These are phyloP conservation scores for Trametes cingulata DNA, from an alignment of 768 basidiomycete species.

Conservation along the genomic window DNA sequence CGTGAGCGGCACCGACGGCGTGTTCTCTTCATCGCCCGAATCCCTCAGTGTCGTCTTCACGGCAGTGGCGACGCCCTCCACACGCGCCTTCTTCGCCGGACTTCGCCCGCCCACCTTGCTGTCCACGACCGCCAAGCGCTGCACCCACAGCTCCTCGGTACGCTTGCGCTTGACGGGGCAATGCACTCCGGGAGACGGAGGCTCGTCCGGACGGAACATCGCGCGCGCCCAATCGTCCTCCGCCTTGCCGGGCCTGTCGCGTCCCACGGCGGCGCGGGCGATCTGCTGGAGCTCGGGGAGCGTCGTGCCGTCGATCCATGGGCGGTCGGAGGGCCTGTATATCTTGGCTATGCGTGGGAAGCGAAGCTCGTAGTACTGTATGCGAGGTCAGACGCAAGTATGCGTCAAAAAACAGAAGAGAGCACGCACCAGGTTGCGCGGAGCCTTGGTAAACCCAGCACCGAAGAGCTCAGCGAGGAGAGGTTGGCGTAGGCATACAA, in stretches of 20 bases:
- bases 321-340: constrained; percentile 58
- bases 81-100: constrained; percentile 6
- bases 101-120: constrained; percentile 17
- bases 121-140: constrained; percentile 37
- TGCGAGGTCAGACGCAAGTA: not conserved
- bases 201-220: constrained; percentile 40
- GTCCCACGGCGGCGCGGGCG: constrained; percentile 55
- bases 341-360: constrained; percentile 80
- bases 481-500: constrained; percentile 58
- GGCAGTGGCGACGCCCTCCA: not conserved
- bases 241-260: constrained; percentile 51
- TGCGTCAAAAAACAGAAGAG: not conserved
- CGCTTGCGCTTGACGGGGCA: constrained; percentile 42
- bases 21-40: not conserved
- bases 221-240: constrained; percentile 46
- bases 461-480: constrained; percentile 75
- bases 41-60: not conserved
- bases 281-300: constrained; percentile 53
- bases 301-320: constrained; percentile 58
- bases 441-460: constrained; percentile 80
- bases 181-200: constrained; percentile 40
- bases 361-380: constrained; percentile 78
- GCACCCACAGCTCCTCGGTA: constrained; percentile 43
- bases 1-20: not conserved
- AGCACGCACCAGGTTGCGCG: constrained; percentile 48